Evolutionary conservation across 1,139 yeast species (phyloP), one percentile per base, ranked within the genome.

Genomic region (Geotrichum reessii): DNA sequence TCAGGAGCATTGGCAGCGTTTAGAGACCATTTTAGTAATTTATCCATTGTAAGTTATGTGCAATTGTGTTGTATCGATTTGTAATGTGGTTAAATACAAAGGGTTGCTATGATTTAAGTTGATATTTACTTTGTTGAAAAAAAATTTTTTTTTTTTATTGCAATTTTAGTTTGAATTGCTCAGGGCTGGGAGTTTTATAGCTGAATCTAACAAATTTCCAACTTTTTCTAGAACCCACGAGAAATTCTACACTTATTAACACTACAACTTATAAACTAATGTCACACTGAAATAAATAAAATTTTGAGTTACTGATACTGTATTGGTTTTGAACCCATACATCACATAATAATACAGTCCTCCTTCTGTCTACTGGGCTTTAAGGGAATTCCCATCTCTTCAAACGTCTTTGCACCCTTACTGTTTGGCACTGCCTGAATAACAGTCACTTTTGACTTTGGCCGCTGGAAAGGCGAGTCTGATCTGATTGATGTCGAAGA

Each of bases 21-120:
- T 53, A 91, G 81, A 4, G 97, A 90, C 98, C 98, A 92, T 66
- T 90, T 89, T 64, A 92, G 75, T 65, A 92, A 73, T 72, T 91
- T 91, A 62, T 92, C 97, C 98, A 92, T 92, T 33, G 46, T 69
- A 61, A 48, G 42, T 44, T 14, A 8, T 50, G 28, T 6, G 7
- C 28, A 7, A 9, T 49, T 33, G 24, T 31, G 25, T 47, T 25
- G 21, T n/a, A n/a, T n/a, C n/a, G 28, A 25, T 4, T 25, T 4
- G 7, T 25, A 25, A 25, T 25, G 28, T 25, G 28, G 28, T n/a
- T n/a, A n/a, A n/a, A n/a, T n/a, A n/a, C n/a, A n/a, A n/a, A n/a
- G n/a, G n/a, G n/a, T n/a, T n/a, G n/a, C n/a, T n/a, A n/a, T n/a
- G n/a, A n/a, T n/a, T 37, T 37, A 19, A 9, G 44, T n/a, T 37